Conservation (phyloP, 495 filamentous ascomycete species). For the Polyplosphaeria fusca region DNA sequence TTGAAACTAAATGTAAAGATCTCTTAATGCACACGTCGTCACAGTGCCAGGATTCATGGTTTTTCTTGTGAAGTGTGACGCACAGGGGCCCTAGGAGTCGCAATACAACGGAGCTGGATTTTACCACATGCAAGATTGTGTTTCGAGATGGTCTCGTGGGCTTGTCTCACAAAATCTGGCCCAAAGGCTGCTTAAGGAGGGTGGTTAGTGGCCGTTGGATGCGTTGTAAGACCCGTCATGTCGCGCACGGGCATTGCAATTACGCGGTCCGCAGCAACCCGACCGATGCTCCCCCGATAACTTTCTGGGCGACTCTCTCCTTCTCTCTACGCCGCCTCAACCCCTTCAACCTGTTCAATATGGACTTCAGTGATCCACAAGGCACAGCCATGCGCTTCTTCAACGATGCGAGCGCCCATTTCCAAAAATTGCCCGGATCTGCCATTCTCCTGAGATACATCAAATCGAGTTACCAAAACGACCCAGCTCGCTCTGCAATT, state of each 20-base stretch:
- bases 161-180: no score
- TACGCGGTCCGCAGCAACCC: not conserved
- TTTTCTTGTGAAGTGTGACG: no score
- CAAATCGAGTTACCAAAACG: constrained; percentile 94
- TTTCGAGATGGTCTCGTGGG: no score
- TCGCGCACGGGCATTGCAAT: no score
- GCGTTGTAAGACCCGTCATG: no score
- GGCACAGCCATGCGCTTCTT: constrained; percentile 21
- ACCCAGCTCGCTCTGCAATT: constrained; percentile 87
- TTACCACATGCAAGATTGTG: no score
- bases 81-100: no score
- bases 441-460: constrained; percentile 94
- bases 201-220: no score
- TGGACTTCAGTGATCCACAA: constrained; percentile 30
- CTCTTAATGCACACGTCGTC: not conserved
- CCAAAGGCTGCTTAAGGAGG: no score
- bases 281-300: not conserved
- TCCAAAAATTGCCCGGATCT: constrained; percentile 88
- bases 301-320: not conserved
- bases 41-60: not conserved
- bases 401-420: constrained; percentile 40
- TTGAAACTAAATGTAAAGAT: constrained; percentile 17
- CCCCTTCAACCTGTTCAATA: not conserved
- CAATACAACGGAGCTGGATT: no score
- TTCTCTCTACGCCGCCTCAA: not conserved